These are phyloP conservation scores for Gilbertella persicaria DNA, from an alignment of 371 early-diverging fungal genomes.

Conservation along the genomic window DNA sequence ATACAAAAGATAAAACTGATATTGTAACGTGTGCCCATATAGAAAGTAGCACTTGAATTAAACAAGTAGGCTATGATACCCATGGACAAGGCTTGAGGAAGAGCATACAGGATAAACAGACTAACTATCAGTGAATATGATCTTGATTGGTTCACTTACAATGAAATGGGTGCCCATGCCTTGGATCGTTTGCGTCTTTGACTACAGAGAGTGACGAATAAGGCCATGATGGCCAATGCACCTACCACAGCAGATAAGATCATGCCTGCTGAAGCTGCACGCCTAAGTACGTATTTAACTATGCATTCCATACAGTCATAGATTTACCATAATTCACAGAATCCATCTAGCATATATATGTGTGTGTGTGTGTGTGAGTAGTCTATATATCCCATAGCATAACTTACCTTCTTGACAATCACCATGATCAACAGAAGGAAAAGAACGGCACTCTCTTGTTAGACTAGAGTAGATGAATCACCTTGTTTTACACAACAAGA, in stretches of 20 bases:
- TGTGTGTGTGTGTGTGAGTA: neutral
- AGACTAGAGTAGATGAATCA: conserved; percentile 16
- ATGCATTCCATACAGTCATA: neutral
- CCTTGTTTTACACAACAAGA: neutral
- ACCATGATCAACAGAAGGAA: conserved; percentile 44
- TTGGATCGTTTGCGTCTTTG: conserved; percentile 39
- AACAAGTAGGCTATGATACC: conserved; percentile 46
- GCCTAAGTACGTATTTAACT: conserved; percentile 22
- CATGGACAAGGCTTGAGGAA: conserved; percentile 48
- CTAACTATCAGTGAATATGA: neutral
- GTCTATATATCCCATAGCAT: neutral
- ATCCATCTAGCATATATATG: conserved; percentile 34
- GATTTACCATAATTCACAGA: conserved; percentile 50
- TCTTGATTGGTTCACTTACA: no score
- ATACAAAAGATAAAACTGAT: conserved; percentile 46
- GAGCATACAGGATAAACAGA: conserved; percentile 3
- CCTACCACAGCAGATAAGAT: conserved; percentile 43
- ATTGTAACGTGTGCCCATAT: conserved; percentile 50
- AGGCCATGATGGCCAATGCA: conserved; percentile 32
- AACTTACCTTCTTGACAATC: conserved; percentile 49
- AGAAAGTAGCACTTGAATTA: conserved; percentile 45
- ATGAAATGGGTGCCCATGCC: conserved; percentile 45
- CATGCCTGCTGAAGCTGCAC: conserved; percentile 47
- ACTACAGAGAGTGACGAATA: conserved; percentile 47
- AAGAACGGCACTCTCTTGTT: conserved; percentile 45